A percentile compares a stretch with the other conserved stretches of the same genome.
Evolutionary conservation across 202 grass and related monocot species (phyloP).

Genomic region (Sporobolus alterniflorus): DNA sequence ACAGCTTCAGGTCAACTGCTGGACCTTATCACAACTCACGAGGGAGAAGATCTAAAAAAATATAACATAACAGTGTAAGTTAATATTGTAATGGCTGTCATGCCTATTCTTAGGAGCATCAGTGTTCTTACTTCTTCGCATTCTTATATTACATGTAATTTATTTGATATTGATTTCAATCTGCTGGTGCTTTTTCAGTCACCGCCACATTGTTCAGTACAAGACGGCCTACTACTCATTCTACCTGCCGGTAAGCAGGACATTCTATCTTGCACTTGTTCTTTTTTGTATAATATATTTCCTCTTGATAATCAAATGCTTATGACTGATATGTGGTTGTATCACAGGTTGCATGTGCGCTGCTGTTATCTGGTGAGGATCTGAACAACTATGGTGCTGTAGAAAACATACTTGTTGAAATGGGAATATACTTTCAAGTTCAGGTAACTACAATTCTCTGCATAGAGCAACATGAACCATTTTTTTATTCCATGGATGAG

Average conservation of each 20-base stretch:
- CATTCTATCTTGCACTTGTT: not conserved
- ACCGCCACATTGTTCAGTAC: constrained; percentile 90
- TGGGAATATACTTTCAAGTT: constrained; percentile 97
- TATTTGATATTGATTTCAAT: not conserved
- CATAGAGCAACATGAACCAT: not conserved
- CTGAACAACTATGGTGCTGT: constrained; percentile 68
- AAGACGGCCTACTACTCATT: constrained; percentile 99
- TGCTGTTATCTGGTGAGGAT: constrained; percentile 82
- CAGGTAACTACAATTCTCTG: constrained; percentile 55
- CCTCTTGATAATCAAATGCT: not conserved
- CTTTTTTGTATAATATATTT: not conserved
- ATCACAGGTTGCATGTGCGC: constrained; percentile 85
- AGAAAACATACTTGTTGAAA: constrained; percentile 92
- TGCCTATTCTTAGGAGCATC: not conserved
- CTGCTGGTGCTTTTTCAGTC: constrained; percentile 50
- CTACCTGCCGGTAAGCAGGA: constrained; percentile 82
- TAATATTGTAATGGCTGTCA: not conserved
- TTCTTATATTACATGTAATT: not conserved
- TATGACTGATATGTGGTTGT: constrained; percentile 26
- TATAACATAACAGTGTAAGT: constrained; percentile 92
- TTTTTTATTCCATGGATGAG: constrained; percentile 12
- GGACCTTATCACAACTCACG: constrained; percentile 94
- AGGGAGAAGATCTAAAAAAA: constrained; percentile 88
- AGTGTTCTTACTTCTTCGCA: not conserved
- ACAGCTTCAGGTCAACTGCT: constrained; percentile 95